phyloP scores from a whole-genome alignment of 1,284 basidiomycete species.

The Sporisorium iseilematis-ciliati region DNA sequence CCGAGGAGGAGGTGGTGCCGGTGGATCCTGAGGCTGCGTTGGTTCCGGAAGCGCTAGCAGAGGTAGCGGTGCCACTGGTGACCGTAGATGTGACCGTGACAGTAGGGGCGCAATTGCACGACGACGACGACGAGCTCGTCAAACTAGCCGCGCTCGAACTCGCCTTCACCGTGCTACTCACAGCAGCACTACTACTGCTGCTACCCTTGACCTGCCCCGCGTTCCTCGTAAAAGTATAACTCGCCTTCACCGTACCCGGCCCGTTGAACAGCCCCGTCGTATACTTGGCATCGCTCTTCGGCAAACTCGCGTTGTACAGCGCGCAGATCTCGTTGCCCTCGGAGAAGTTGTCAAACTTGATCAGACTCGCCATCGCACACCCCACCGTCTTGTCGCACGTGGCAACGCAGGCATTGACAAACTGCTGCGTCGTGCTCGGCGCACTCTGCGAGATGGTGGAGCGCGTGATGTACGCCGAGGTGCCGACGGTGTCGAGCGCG shows the following conservation, averaged over 20 bases:
- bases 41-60: neutral
- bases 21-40: neutral
- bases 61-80: neutral
- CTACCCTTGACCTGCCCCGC: slow-evolving; percentile 14
- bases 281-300: slow-evolving; percentile 15
- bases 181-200: no score
- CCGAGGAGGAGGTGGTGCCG: neutral
- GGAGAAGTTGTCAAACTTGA: slow-evolving; percentile 26
- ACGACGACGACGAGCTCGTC: no score
- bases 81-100: neutral
- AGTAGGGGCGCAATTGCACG: neutral
- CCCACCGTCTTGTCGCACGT: slow-evolving; percentile 16
- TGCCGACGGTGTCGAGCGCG: slow-evolving; percentile 16
- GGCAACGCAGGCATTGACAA: slow-evolving; percentile 20
- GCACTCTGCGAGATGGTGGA: slow-evolving; percentile 18
- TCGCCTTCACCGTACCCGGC: slow-evolving; percentile 18
- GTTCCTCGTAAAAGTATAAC: slow-evolving; percentile 30
- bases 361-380: slow-evolving; percentile 39
- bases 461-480: slow-evolving; percentile 17
- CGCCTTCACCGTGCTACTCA: no score
- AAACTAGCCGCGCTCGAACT: no score
- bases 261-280: slow-evolving; percentile 27
- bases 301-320: slow-evolving; percentile 5
- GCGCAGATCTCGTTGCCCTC: slow-evolving; percentile 41
- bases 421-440: slow-evolving; percentile 11